Conservation (phyloP, 257 asterid species). For the Solanum ossicruentum region DNA sequence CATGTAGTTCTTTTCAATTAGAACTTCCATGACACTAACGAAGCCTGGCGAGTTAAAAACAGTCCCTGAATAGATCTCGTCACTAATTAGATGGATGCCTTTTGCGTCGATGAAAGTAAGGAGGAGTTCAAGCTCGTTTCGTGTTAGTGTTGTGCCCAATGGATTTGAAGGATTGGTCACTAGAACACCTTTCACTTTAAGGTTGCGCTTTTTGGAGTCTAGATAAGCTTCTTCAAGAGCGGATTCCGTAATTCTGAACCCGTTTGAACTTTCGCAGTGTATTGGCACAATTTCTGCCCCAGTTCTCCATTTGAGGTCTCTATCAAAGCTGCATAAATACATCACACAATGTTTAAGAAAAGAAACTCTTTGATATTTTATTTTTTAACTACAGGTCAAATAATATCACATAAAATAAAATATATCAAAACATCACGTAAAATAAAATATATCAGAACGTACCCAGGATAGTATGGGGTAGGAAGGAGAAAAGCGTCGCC, state of each 20-base stretch:
- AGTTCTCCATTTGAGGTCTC: constrained; percentile 89
- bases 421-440: not conserved
- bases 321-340: constrained; percentile 52
- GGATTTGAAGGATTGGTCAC: constrained; percentile 87
- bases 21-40: constrained; percentile 56
- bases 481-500: constrained; percentile 70
- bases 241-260: constrained; percentile 51
- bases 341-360: not conserved
- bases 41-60: constrained; percentile 48
- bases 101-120: constrained; percentile 41
- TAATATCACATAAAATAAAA: not conserved
- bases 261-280: constrained; percentile 51
- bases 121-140: constrained; percentile 40
- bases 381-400: not conserved
- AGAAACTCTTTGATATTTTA: no score
- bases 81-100: constrained; percentile 64
- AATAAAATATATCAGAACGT: not conserved
- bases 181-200: constrained; percentile 63
- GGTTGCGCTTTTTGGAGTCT: constrained; percentile 42
- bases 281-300: constrained; percentile 73
- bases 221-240: constrained; percentile 56
- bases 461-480: constrained; percentile 80
- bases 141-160: constrained; percentile 49
- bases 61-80: constrained; percentile 76
- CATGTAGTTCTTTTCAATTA: constrained; percentile 15